These are phyloP conservation scores for Mucor piriformis DNA, from an alignment of 371 early-diverging fungal species.

Conservation along the genomic window DNA sequence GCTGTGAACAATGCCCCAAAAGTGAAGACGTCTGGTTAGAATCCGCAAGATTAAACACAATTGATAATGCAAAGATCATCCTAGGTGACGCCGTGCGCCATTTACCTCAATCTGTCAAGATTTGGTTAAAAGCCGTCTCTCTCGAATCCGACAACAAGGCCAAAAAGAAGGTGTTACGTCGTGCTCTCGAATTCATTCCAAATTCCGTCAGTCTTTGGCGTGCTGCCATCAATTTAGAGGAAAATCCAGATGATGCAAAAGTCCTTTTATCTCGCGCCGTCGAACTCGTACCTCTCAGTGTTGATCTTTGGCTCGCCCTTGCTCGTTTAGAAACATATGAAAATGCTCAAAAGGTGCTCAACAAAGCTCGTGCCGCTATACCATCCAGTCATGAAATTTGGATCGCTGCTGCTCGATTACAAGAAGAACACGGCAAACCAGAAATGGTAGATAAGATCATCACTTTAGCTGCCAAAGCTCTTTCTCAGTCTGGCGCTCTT, in stretches of 20 bases:
- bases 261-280: slow-evolving; percentile 91
- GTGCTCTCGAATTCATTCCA: slow-evolving; percentile 93
- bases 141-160: slow-evolving; percentile 79
- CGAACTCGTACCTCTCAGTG: slow-evolving; percentile 86
- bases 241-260: slow-evolving; percentile 90
- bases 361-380: slow-evolving; percentile 82
- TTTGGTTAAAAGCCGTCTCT: slow-evolving; percentile 92
- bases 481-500: slow-evolving; percentile 70
- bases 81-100: slow-evolving; percentile 90
- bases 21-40: slow-evolving; percentile 97
- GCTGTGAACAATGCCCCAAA: slow-evolving; percentile 92
- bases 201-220: slow-evolving; percentile 94
- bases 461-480: slow-evolving; percentile 65
- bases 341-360: slow-evolving; percentile 89
- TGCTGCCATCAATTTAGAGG: slow-evolving; percentile 88
- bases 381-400: slow-evolving; percentile 94
- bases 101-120: slow-evolving; percentile 88
- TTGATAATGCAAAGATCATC: slow-evolving; percentile 86
- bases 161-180: slow-evolving; percentile 87
- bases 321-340: slow-evolving; percentile 89
- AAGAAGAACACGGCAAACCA: slow-evolving; percentile 80
- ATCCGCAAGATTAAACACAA: slow-evolving; percentile 84
- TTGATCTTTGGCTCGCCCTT: slow-evolving; percentile 95
- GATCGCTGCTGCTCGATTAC: slow-evolving; percentile 93
- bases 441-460: slow-evolving; percentile 76